Evolutionary conservation across 2,329 filamentous ascomycete genomes (phyloP).

Genomic region (Xylaria sp.): DNA sequence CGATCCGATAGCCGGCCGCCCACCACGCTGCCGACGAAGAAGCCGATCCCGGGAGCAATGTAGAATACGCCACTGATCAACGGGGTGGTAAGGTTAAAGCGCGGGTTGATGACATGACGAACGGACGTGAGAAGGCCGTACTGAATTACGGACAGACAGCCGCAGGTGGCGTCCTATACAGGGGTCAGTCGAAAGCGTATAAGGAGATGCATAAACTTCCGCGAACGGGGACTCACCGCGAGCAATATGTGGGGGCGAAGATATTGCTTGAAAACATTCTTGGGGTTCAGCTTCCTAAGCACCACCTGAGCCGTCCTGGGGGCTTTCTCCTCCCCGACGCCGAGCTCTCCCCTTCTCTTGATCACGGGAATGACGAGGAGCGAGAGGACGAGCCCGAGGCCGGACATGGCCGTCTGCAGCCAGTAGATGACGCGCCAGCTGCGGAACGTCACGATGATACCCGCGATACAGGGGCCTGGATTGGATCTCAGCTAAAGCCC

Average conservation of each 20-base stretch:
- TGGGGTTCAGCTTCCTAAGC: conserved; percentile 27
- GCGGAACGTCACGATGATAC: conserved; percentile 37
- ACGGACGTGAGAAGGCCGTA: conserved; percentile 68
- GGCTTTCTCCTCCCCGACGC: not conserved
- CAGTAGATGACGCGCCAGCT: conserved; percentile 38
- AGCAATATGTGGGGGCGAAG: no score
- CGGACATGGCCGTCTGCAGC: conserved; percentile 38
- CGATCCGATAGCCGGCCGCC: conserved; percentile 74
- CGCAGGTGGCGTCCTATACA: conserved; percentile 26
- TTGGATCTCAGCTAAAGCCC: no score
- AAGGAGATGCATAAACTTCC: conserved; percentile 30
- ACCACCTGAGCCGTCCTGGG: not conserved
- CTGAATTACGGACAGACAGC: conserved; percentile 15
- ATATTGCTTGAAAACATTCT: conserved; percentile 19
- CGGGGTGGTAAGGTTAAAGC: conserved; percentile 68
- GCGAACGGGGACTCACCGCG: no score
- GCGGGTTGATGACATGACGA: conserved; percentile 73
- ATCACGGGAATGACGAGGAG: conserved; percentile 30
- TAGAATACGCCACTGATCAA: conserved; percentile 74
- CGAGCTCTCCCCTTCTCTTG: not conserved
- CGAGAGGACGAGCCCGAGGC: conserved; percentile 32
- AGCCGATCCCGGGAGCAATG: conserved; percentile 72
- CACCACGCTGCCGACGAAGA: conserved; percentile 68
- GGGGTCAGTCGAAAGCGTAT: conserved; percentile 13
- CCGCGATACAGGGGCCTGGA: conserved; percentile 35